Base-by-base conservation (phyloP, 75 land plant species). In the Pseudotsuga menziesii region DNA sequence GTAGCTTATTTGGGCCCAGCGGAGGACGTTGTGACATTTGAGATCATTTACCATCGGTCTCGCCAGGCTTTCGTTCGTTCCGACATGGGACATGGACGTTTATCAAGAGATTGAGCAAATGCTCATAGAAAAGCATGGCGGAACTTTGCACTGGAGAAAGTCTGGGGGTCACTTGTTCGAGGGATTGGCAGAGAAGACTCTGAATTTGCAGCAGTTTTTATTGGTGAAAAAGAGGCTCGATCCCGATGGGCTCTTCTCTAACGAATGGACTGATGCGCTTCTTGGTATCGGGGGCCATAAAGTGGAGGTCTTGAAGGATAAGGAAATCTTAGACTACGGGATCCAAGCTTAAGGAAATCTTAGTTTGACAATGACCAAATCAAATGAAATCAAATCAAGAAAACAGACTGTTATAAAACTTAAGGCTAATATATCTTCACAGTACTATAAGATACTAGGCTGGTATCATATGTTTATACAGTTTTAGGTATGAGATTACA, bases 51-150 rank as follows among this genome's bases (percentile, higher is more conserved):
- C 61, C 77, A 76, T 74, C 74, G 79, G 22, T 23, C 75, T 6
- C 25, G 20, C 4, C 71, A 76, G 9, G 44, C 55, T 44, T 27
- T 54, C 16, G n/a, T n/a, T n/a, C n/a, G 27, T 29, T 11, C 78
- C 84, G n/a, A 56, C 61, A 44, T 79, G 72, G 27, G n/a, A 60
- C 56, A 52, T 63, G 62, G 83, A 84, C 52, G 85, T 84, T 36
- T 36, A 72, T 61, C 75, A 80, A 13, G 83, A 80, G 84, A 61
- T 84, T 2, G 84, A 84, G 76, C 84, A 84, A 71, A 32, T 84
- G 79, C 35, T 74, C 41, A 23, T 80, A 56, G 77, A 74, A 39
- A 84, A 80, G 66, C 75, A 84, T 20, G 29, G 57, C 1, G 85
- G 79, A 5, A 16, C n/a, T 12, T 79, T 84, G 57, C 85, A 84